phyloP scores from a whole-genome alignment of 176 grass and related monocot species.

The Themeda triandra region DNA sequence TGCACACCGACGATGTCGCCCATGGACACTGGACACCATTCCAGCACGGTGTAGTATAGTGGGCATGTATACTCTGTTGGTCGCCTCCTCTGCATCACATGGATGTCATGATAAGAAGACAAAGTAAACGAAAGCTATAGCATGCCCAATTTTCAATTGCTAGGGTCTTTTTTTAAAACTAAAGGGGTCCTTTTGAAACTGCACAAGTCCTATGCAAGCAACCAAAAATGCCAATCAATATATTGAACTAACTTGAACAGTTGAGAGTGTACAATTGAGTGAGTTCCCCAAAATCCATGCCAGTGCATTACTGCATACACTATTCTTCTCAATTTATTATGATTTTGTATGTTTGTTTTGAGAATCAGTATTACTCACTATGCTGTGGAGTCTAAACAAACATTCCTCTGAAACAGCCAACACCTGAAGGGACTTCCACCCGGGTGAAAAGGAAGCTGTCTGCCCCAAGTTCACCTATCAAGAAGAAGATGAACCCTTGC shows the following conservation, averaged over 20 bases:
- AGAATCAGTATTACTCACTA: not conserved
- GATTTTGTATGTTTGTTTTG: not conserved
- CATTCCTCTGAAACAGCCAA: not conserved
- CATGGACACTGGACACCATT: not conserved
- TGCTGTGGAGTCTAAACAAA: not conserved
- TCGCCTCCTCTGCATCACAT: not conserved
- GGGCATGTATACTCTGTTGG: not conserved
- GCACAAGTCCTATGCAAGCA: too few species aligned
- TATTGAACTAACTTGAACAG: not conserved
- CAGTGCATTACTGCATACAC: not conserved
- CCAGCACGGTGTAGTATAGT: not conserved
- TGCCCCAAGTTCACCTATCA: not conserved
- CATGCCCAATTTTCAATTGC: not conserved
- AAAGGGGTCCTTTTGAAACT: too few species aligned
- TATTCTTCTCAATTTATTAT: not conserved
- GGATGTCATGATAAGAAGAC: not conserved
- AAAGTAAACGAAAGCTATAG: not conserved
- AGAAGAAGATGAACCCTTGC: not conserved
- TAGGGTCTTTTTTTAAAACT: too few species aligned
- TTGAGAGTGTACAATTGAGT: too few species aligned
- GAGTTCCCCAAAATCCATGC: not conserved
- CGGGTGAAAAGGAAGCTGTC: conserved; percentile 7
- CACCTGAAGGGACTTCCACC: not conserved
- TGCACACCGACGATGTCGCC: not conserved
- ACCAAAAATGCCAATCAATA: not conserved